Base-by-base conservation (phyloP, 2,329 filamentous ascomycete species). In the Xylariaceae sp. region DNA sequence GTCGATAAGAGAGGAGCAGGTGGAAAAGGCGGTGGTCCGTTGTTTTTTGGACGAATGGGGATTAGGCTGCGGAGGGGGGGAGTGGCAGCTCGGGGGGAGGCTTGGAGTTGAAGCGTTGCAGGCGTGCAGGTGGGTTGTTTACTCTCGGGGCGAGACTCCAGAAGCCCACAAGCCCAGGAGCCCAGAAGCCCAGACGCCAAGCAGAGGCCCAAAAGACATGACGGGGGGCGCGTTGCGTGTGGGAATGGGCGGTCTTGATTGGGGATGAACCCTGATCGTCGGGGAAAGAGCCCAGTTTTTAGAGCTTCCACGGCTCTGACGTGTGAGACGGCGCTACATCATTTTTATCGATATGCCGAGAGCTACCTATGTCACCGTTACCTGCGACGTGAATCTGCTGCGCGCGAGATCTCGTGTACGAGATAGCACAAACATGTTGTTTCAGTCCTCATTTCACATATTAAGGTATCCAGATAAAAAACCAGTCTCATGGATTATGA, bases 31-130 rank as follows among this genome's bases (percentile, higher is more conserved):
- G 51, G 58, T 59, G 51, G 53, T 13, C 56, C 58, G 58, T 56
- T 59, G 37, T 42, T 9, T 30, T 59, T 59, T 56, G 67, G 64
- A 57, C 34, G 55, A 56, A 55, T 53, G 58, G 58, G 56, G 55
- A 18, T 57, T 53, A 59, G 51, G 56, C 56, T 39, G 58, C 13
- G 42, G 42, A 45, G 42, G 42, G 42, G 37, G 13, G 37, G 37
- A 13, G 13, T 2, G 2, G 17, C 37, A 10, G 37, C 37, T 10
- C 58, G 59, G 50, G 17, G 17, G 56, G 58, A 50, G 49, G 52
- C 35, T 49, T 34, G 44, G 13, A 42, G 9, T 8, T 42, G 37
- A 42, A 10, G 23, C 23, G 23, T 30, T 30, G 23, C 23, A 30
- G 23, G 23, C 23, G 23, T 30, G 23, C 23, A 30, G 23, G 23